These are phyloP conservation scores for Diutina ranongensis DNA, from an alignment of 1,139 yeast species.

Conservation along the genomic window DNA sequence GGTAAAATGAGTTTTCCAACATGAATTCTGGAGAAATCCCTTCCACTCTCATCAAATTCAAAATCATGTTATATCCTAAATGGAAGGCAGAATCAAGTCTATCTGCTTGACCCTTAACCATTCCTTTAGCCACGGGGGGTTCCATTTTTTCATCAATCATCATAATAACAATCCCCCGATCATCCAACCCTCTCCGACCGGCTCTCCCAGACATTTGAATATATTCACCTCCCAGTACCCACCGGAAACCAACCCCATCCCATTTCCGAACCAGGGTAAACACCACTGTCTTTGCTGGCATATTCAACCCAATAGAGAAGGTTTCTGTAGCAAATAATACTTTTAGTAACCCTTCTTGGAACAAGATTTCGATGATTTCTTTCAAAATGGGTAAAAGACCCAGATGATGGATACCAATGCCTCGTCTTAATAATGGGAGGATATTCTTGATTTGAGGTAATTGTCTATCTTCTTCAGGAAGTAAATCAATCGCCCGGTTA, in stretches of 20 bases:
- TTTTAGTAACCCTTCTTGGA: constrained; percentile 92
- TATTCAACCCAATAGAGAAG: constrained; percentile 92
- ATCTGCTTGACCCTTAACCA: constrained; percentile 98
- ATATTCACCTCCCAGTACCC: constrained; percentile 99
- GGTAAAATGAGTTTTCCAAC: constrained; percentile 89
- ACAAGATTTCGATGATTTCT: constrained; percentile 91
- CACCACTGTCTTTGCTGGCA: constrained; percentile 98
- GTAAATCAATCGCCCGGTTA: constrained; percentile 73
- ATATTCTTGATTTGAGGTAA: constrained; percentile 91
- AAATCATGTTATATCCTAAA: constrained; percentile 92
- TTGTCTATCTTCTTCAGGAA: constrained; percentile 85
- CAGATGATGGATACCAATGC: constrained; percentile 97
- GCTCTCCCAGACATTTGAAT: constrained; percentile 99
- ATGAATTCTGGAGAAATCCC: constrained; percentile 97
- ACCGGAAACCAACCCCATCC: constrained; percentile 95
- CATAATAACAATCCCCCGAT: constrained; percentile 96
- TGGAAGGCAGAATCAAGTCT: constrained; percentile 94
- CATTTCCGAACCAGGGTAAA: constrained; percentile 95
- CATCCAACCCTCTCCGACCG: constrained; percentile 98
- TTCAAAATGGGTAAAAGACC: constrained; percentile 91
- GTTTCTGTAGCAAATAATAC: constrained; percentile 97
- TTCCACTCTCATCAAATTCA: constrained; percentile 91
- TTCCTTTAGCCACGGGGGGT: constrained; percentile 96
- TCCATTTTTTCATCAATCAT: constrained; percentile 99
- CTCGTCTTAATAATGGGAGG: constrained; percentile 77